Percentiles rank a stretch among this genome's conserved stretches.
phyloP scores from a whole-genome alignment of 441 rosid genomes.

The Euphorbia celastroides region DNA sequence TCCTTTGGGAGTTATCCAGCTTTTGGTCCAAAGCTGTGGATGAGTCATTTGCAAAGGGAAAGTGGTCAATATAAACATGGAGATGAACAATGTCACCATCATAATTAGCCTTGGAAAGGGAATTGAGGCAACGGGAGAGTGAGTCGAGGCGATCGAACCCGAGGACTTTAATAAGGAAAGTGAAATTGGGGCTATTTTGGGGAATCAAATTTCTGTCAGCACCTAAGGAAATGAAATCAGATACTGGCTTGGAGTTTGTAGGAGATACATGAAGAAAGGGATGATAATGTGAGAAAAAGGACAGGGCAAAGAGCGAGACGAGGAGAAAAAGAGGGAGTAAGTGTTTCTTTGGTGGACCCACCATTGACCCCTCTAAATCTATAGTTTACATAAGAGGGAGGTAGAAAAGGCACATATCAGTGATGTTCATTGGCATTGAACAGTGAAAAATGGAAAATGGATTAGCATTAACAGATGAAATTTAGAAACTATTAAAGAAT shows the following conservation, averaged over 20 bases:
- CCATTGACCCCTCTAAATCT: conserved; percentile 23
- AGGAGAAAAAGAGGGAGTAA: conserved; percentile 40
- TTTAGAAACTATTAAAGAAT: no score
- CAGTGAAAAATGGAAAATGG: neutral
- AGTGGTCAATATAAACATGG: conserved; percentile 76
- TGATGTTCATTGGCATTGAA: neutral
- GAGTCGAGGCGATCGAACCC: conserved; percentile 77
- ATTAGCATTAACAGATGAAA: no score
- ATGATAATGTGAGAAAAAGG: conserved; percentile 41
- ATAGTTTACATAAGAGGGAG: neutral
- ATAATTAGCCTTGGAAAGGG: conserved; percentile 76
- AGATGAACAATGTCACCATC: conserved; percentile 63
- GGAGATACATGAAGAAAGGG: conserved; percentile 18
- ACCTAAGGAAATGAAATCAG: conserved; percentile 10
- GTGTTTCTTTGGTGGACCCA: conserved; percentile 45
- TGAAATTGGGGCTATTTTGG: conserved; percentile 26
- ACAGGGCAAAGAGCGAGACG: conserved; percentile 41
- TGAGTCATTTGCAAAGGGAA: conserved; percentile 28
- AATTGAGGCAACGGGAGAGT: conserved; percentile 75
- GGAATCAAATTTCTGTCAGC: conserved; percentile 13
- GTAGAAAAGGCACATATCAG: neutral
- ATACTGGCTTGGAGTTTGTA: conserved; percentile 2
- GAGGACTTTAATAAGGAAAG: conserved; percentile 69
- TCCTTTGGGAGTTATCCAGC: conserved; percentile 32
- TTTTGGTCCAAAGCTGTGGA: conserved; percentile 22